Percentiles rank a stretch among this genome's conserved stretches.
These are phyloP conservation scores for Podaxis mareebaensis DNA, from an alignment of 768 basidiomycete genomes.

Conservation along the genomic window DNA sequence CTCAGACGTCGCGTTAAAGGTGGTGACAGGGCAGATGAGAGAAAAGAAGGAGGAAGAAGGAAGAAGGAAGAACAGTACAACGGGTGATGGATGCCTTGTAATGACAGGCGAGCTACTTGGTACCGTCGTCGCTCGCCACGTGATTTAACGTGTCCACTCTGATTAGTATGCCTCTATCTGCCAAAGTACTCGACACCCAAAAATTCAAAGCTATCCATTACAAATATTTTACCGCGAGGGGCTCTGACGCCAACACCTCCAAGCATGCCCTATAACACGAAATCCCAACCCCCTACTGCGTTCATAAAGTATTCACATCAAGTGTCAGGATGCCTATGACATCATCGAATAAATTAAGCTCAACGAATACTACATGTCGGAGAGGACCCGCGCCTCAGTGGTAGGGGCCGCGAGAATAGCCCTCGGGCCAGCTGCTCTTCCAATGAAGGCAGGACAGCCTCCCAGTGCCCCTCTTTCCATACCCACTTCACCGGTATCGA, in stretches of 20 bases:
- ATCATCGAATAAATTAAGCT: background rate
- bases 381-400: background rate
- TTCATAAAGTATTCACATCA: background rate
- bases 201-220: too few species aligned
- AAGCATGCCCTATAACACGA: too few species aligned
- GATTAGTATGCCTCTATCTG: background rate
- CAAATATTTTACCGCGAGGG: too few species aligned
- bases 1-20: conserved; percentile 3
- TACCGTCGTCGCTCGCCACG: background rate
- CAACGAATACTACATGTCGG: background rate
- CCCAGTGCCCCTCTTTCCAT: conserved; percentile 37
- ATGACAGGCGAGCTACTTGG: background rate
- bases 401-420: conserved; percentile 36
- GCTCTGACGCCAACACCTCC: too few species aligned
- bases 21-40: conserved; percentile 9
- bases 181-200: background rate
- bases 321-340: background rate
- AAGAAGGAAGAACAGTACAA: conserved; percentile 6
- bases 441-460: conserved; percentile 43
- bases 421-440: conserved; percentile 47
- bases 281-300: too few species aligned
- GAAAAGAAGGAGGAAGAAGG: background rate
- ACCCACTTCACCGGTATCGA: conserved; percentile 38
- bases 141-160: background rate
- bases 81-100: background rate